These are phyloP conservation scores for Rhodotorula sp. DNA, from an alignment of 1,284 basidiomycete species.

Conservation along the genomic window DNA sequence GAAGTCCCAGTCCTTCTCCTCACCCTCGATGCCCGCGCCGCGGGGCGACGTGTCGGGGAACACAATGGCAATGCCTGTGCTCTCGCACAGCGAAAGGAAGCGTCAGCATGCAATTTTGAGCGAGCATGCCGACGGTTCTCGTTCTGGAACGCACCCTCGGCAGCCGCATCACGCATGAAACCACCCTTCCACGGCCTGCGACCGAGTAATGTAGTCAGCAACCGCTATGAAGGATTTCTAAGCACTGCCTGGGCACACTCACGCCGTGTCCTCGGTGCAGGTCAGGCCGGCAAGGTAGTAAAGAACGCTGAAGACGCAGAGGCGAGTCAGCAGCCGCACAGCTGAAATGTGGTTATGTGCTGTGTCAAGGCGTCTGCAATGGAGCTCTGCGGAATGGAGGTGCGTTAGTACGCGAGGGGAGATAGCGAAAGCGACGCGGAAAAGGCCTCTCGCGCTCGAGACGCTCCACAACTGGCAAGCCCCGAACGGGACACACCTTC, in stretches of 20 bases:
- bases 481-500: not conserved
- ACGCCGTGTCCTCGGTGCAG: slow-evolving; percentile 96
- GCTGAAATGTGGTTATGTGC: not conserved
- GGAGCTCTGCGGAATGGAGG: too few relatives aligned
- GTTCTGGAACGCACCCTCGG: slow-evolving; percentile 56
- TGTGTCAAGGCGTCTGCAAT: too few relatives aligned
- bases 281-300: slow-evolving; percentile 90
- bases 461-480: too few relatives aligned
- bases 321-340: not conserved
- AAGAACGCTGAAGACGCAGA: slow-evolving; percentile 52
- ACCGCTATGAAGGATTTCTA: too few relatives aligned
- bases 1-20: slow-evolving; percentile 81
- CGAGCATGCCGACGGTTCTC: not conserved
- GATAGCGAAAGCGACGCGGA: too few relatives aligned
- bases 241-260: slow-evolving; percentile 39
- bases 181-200: slow-evolving; percentile 80
- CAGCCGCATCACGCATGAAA: slow-evolving; percentile 75
- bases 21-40: slow-evolving; percentile 80
- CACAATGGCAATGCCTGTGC: slow-evolving; percentile 72
- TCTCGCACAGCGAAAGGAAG: too few relatives aligned
- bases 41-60: slow-evolving; percentile 96
- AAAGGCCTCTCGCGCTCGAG: too few relatives aligned
- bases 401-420: too few relatives aligned
- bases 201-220: not conserved
- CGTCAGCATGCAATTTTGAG: too few relatives aligned